Evolutionary conservation across 345 rosid species (phyloP).

Genomic region (Boechera divaricarpa): DNA sequence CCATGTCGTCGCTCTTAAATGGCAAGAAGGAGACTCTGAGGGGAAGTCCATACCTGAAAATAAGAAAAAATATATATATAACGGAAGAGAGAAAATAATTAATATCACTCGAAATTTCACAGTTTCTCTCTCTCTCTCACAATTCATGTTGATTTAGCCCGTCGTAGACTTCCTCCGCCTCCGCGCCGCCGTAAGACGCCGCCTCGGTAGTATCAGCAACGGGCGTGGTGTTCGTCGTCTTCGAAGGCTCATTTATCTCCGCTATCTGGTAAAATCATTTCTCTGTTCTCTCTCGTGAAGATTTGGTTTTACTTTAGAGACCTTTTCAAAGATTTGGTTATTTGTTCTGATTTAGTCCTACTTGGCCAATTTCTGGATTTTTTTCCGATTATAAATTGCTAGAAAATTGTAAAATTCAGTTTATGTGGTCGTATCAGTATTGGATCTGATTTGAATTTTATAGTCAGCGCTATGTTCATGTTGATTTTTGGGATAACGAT

Average conservation of each 20-base stretch:
- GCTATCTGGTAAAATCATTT: neutral
- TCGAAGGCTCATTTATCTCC: neutral
- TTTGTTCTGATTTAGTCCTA: neutral
- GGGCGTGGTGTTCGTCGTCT: constrained; percentile 34
- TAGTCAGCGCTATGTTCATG: constrained; percentile 18
- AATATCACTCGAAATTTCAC: constrained; percentile 14
- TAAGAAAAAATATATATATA: neutral
- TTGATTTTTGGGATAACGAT: constrained; percentile 1
- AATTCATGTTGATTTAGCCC: constrained; percentile 8
- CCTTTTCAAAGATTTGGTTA: neutral
- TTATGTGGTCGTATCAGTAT: neutral
- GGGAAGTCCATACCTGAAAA: constrained; percentile 41
- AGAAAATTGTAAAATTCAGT: neutral
- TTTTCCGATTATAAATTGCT: constrained; percentile 1
- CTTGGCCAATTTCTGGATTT: neutral
- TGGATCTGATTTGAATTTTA: constrained; percentile 36
- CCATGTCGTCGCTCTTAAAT: constrained; percentile 27
- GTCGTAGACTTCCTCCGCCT: constrained; percentile 21
- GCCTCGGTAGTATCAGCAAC: constrained; percentile 15
- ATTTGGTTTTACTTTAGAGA: neutral
- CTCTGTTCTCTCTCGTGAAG: neutral
- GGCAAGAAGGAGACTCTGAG: constrained; percentile 21
- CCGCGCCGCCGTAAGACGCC: constrained; percentile 29
- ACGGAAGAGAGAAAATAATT: constrained; percentile 25
- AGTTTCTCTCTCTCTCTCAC: neutral